These are phyloP conservation scores for Skeletonema marinoi DNA, from an alignment of 108 stramenopile species.

Conservation along the genomic window DNA sequence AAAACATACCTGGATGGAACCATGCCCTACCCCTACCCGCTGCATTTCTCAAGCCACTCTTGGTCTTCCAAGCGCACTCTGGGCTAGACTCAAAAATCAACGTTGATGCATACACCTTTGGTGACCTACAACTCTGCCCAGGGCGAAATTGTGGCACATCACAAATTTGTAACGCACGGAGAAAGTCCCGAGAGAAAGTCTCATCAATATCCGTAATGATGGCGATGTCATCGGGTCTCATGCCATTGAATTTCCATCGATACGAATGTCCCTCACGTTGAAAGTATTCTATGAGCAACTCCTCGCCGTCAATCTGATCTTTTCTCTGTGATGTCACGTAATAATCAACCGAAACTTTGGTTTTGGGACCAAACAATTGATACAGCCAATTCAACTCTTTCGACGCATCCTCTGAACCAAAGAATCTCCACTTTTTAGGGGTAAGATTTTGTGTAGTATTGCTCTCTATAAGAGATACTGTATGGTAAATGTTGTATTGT, in stretches of 20 bases:
- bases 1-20: slow-evolving; percentile 45
- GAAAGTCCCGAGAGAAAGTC: slow-evolving; percentile 51
- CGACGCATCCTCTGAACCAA: neutral
- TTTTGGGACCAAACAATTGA: slow-evolving; percentile 30
- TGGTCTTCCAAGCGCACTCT: slow-evolving; percentile 29
- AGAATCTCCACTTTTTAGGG: slow-evolving; percentile 26
- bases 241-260: slow-evolving; percentile 54
- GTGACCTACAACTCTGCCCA: slow-evolving; percentile 11
- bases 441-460: slow-evolving; percentile 46
- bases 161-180: slow-evolving; percentile 36
- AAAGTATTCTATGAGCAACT: too few relatives aligned
- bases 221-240: slow-evolving; percentile 52
- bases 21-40: slow-evolving; percentile 11
- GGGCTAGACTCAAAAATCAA: slow-evolving; percentile 53
- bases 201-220: slow-evolving; percentile 59
- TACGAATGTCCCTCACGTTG: slow-evolving; percentile 44
- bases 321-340: slow-evolving; percentile 19
- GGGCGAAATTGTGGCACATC: slow-evolving; percentile 8
- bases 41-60: too few relatives aligned
- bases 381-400: slow-evolving; percentile 9
- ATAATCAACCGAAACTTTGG: slow-evolving; percentile 18
- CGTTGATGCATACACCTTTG: slow-evolving; percentile 33
- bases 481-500: slow-evolving; percentile 34
- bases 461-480: slow-evolving; percentile 50
- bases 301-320: too few relatives aligned